Conservation (phyloP, 108 stramenopile species). For the Skeletonema costatum region DNA sequence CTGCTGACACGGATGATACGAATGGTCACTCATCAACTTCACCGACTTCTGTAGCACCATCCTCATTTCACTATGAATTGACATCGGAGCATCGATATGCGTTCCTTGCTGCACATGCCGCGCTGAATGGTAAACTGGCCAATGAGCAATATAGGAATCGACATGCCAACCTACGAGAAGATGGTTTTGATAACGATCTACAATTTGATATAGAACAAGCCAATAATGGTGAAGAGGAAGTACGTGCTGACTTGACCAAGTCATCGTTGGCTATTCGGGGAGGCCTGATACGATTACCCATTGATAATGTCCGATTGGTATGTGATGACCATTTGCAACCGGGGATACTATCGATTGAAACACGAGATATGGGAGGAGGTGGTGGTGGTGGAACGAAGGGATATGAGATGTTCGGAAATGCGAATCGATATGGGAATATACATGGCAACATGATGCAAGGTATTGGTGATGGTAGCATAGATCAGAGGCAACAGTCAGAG, state of each 20-base stretch:
- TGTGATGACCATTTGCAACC: slow-evolving; percentile 39
- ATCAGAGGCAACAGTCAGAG: slow-evolving; percentile 1
- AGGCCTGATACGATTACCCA: slow-evolving; percentile 40
- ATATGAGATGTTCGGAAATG: slow-evolving; percentile 1
- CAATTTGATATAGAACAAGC: slow-evolving; percentile 13
- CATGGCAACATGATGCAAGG: not conserved
- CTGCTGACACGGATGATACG: not conserved
- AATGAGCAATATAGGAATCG: slow-evolving; percentile 19
- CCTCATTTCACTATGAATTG: slow-evolving; percentile 7
- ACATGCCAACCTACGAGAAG: slow-evolving; percentile 10
- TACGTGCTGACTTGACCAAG: slow-evolving; percentile 33
- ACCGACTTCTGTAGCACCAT: not conserved
- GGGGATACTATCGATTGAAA: slow-evolving; percentile 47
- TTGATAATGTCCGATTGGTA: slow-evolving; percentile 47
- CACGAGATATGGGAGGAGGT: not conserved
- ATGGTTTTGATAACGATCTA: slow-evolving; percentile 16
- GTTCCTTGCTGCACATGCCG: slow-evolving; percentile 28
- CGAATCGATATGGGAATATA: slow-evolving; percentile 23
- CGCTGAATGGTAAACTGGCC: slow-evolving; percentile 15
- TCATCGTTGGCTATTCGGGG: slow-evolving; percentile 35
- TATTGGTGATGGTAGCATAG: slow-evolving; percentile 8
- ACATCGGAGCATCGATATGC: slow-evolving; percentile 21
- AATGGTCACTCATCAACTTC: not conserved
- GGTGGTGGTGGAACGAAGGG: not conserved
- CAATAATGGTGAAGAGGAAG: slow-evolving; percentile 20